Evolutionary conservation across 2,329 filamentous ascomycete genomes (phyloP), one percentile per base, ranked within the genome.

Genomic region (Aspergillus felis): DNA sequence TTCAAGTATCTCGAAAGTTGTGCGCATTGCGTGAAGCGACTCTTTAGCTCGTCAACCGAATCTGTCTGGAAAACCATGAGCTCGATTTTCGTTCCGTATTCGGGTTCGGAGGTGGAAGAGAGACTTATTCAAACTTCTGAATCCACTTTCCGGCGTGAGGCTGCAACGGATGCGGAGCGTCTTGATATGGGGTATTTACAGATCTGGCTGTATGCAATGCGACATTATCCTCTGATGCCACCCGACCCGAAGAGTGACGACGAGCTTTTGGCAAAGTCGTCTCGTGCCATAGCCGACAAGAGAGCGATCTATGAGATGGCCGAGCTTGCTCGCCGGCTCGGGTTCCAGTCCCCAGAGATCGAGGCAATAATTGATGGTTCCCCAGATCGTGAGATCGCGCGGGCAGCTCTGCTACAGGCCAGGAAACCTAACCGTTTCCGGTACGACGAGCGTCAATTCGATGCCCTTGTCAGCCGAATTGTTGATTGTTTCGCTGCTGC

Each of bases 201-300:
- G 51, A 53, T 73, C 44, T 73, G 61, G 68, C 57, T 73, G 22
- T 72, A 67, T 50, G 57, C 65, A 3, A 74, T 73, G 61, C 57
- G 65, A 35, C 51, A 71, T 57, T 71, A 71, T 54, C 57, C 60
- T 9, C n/a, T 55, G 12, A 68, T 66, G 53, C 51, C 62, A 27
- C 35, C n/a, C 0, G 35, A 41, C n/a, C 35, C 14, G 35, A 63
- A 63, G 53, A 63, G 46, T 20, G 35, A 57, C 42, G 44, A 58
- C 6, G 48, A 61, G 7, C 27, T 60, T 1, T 50, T 61, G 20
- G 60, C 50, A 50, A 62, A 64, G 53, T 27, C 53, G 27, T 25
- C 47, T 50, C 55, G 51, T 35, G 53, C 54, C 2, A 66, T 57
- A 49, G 57, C 62, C 0, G 58, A 68, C 52, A 44, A 62, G 53